These are phyloP conservation scores for Cutaneotrichosporon daszewskae DNA, from an alignment of 1,284 basidiomycete species.

Conservation along the genomic window DNA sequence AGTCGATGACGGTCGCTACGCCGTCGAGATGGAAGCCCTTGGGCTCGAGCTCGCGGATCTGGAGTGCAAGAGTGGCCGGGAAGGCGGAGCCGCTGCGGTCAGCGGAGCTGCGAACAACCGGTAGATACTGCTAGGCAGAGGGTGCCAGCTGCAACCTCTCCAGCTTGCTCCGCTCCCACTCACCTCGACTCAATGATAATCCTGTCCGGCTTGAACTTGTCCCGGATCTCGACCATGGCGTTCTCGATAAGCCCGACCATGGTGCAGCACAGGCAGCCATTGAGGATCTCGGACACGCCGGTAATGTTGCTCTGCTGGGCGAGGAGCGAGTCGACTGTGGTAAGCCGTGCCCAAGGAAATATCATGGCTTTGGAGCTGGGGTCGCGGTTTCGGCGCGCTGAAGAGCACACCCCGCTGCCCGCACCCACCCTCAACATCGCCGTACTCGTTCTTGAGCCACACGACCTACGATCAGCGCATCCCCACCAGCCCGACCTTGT, in stretches of 20 bases:
- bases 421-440: conserved; percentile 41
- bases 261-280: conserved; percentile 90
- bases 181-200: conserved; percentile 91
- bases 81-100: conserved; percentile 60
- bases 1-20: conserved; percentile 82
- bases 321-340: conserved; percentile 74
- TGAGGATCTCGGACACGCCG: conserved; percentile 82
- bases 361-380: neutral
- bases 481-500: conserved; percentile 45
- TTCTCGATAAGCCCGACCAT: conserved; percentile 87
- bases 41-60: conserved; percentile 76
- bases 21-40: conserved; percentile 76
- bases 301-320: conserved; percentile 73
- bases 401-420: too few relatives aligned
- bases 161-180: conserved; percentile 25
- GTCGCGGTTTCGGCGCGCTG: neutral
- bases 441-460: conserved; percentile 60
- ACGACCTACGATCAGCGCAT: conserved; percentile 57
- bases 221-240: conserved; percentile 79
- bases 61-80: conserved; percentile 80
- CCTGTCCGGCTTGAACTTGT: conserved; percentile 73
- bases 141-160: neutral
- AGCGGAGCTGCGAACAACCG: neutral
- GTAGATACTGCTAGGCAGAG: neutral
- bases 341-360: neutral